A percentile compares a stretch with the other conserved stretches of the same genome.
Conservation (phyloP, 306 rosid genomes). For the Echinosophora koreensis region DNA sequence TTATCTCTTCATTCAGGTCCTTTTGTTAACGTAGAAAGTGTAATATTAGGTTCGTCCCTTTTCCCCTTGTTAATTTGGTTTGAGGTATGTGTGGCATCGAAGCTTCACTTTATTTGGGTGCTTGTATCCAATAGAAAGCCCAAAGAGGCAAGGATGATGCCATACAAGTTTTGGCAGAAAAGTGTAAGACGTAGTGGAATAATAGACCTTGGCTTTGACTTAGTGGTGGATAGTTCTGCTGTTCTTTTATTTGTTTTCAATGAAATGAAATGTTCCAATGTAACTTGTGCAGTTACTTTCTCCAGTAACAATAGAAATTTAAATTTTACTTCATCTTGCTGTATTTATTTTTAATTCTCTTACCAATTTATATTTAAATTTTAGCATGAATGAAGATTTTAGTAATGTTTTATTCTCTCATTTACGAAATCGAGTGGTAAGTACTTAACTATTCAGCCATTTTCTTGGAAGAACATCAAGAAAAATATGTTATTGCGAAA, state of each 20-base stretch:
- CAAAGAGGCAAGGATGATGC: constrained; percentile 57
- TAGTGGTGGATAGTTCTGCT: constrained; percentile 5
- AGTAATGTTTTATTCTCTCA: not conserved
- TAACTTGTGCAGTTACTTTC: constrained; percentile 38
- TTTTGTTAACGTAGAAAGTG: constrained; percentile 2
- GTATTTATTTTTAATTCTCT: not conserved
- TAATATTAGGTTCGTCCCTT: constrained; percentile 39
- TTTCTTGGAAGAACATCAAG: too few relatives aligned
- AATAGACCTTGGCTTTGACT: constrained; percentile 38
- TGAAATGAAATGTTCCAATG: constrained; percentile 23
- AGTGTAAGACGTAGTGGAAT: constrained; percentile 53
- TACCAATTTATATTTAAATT: not conserved
- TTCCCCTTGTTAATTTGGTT: not conserved
- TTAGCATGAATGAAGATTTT: not conserved
- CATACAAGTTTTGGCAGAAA: constrained; percentile 51
- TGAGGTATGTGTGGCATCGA: constrained; percentile 46
- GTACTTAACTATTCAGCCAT: not conserved
- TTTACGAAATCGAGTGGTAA: not conserved
- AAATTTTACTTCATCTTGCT: not conserved
- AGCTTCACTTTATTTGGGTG: constrained; percentile 47
- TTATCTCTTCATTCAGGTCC: not conserved
- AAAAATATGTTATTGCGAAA: too few relatives aligned
- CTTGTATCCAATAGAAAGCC: constrained; percentile 42
- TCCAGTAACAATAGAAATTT: constrained; percentile 26
- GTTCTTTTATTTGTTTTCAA: constrained; percentile 3